Percentiles rank a stretch among this genome's conserved stretches.
Conservation (phyloP, 202 grass and related monocot genomes). For the Miscanthus sacchariflorus region DNA sequence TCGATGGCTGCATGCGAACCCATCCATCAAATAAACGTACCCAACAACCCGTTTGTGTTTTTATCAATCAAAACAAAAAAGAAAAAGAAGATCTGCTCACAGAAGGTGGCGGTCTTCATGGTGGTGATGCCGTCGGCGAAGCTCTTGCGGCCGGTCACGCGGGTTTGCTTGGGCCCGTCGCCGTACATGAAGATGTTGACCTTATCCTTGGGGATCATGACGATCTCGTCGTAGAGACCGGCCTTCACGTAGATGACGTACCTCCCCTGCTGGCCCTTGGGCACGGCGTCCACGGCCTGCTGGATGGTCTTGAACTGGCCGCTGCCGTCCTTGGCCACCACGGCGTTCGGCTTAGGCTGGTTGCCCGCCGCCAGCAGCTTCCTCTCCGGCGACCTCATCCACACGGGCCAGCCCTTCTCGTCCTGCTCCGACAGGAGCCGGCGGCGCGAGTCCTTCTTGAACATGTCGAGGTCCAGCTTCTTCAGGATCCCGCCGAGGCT, state of each 20-base stretch:
- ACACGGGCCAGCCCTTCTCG: constrained; percentile 48
- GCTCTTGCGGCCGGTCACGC: constrained; percentile 69
- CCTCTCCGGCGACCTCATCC: constrained; percentile 71
- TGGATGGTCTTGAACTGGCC: constrained; percentile 80
- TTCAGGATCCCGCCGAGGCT: constrained; percentile 57
- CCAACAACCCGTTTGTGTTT: too few relatives aligned
- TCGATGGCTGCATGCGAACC: constrained; percentile 50
- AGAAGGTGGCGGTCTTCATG: constrained; percentile 82
- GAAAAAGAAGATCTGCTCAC: constrained; percentile 36
- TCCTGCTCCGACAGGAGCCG: constrained; percentile 46
- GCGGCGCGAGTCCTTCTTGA: constrained; percentile 55
- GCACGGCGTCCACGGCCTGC: constrained; percentile 64
- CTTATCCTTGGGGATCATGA: constrained; percentile 78
- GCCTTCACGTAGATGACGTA: constrained; percentile 97
- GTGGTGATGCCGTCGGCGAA: constrained; percentile 66
- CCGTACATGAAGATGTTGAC: constrained; percentile 90
- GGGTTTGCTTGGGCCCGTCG: constrained; percentile 66
- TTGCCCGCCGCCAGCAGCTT: constrained; percentile 70
- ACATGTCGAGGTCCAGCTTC: constrained; percentile 56
- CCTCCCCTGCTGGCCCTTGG: constrained; percentile 53
- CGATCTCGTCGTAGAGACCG: constrained; percentile 80
- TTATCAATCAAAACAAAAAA: too few relatives aligned
- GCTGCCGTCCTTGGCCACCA: constrained; percentile 91
- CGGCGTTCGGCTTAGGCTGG: constrained; percentile 59
- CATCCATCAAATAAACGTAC: too few relatives aligned